Base-by-base conservation (phyloP, 179 eudicot species). In the Silene noctiflora region DNA sequence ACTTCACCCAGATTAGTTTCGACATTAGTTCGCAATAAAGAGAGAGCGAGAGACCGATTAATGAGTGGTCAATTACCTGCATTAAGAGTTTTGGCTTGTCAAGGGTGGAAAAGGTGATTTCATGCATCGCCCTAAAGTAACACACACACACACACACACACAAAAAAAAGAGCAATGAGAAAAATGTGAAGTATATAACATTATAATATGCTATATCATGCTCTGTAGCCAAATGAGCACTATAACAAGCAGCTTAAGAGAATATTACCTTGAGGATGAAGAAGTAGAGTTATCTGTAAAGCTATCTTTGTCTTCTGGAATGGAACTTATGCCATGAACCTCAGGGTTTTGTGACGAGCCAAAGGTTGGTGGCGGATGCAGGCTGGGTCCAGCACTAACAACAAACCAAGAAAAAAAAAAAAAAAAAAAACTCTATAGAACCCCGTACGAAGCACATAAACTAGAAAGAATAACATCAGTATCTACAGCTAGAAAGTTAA, bases 31-130 rank as follows among this genome's bases (percentile, higher is more conserved):
- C 19, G 19, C 19, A 14, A 53, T 13, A 13, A 53, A 13, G 17
- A 53, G 33, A 29, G 33, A 29, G 33, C 4, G 14, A 51, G 69
- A 39, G 27, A n/a, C 5, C n/a, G 60, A 76, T 33, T 24, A 58
- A 17, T 59, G 44, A 79, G 59, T 67, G 51, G 60, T 21, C 39
- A 72, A 33, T 71, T 74, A 93, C 98, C 98, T 85, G 87, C 63
- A 86, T 86, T 44, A 93, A 91, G 72, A 93, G 90, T 78, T 90
- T 93, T 31, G 95, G 91, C 84, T 88, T 93, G 85, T 93, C 98
- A 80, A 79, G 75, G 13, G 95, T 87, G 29, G 97, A 93, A 71
- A 92, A 87, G 27, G 96, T 91, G 69, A 93, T 88, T 83, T 93
- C 97, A 77, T 87, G 90, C 84, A 83, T 72, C 64, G 84, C 84